Evolutionary conservation across 2,329 filamentous ascomycete genomes (phyloP), one percentile per base, ranked within the genome.

Genomic region (Calonectria hawksworthii): DNA sequence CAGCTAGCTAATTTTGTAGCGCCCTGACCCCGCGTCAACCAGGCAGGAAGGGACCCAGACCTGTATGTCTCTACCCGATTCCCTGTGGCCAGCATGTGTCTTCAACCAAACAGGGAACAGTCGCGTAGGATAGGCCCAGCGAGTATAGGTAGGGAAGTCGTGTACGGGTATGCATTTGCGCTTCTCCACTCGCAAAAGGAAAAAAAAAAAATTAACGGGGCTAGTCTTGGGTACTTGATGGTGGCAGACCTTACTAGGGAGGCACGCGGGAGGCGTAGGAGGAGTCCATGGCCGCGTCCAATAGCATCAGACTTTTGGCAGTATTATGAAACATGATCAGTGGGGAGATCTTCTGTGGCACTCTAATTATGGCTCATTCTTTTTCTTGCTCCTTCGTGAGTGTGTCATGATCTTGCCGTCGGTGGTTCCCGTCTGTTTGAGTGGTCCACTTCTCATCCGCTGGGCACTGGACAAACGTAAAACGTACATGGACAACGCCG

Each of bases 241-340:
- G 41, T n/a, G 52, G 32, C 52, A 59, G 32, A 59, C 18, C 30
- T 28, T 34, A 44, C 59, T 44, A 63, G 38, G 26, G 26, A 65
- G 50, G 61, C 61, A 65, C 28, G 38, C 41, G 61, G 28, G 61
- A 65, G 61, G 61, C 38, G 61, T 65, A 47, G 61, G 38, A 44
- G 26, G 26, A 65, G 61, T 11, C 32, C 47, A 38, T 52, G 41
- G 44, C 47, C 18, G 47, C 64, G 64, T 23, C 65, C n/a, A 54
- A 65, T 65, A 47, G 26, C 18, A 41, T 16, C 26, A n/a, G 11
- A 13, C 26, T 47, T 65, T 47, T 26, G 16, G 56, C 34, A 26
- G 34, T 18, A 11, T 26, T 41, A 28, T 61, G 56, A 61, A 61
- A 61, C 56, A 61, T 28, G 18, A 61, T 26, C 56, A 61, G 56